phyloP scores from a whole-genome alignment of 352 stramenopile species.

The Aphanomyces astaci region DNA sequence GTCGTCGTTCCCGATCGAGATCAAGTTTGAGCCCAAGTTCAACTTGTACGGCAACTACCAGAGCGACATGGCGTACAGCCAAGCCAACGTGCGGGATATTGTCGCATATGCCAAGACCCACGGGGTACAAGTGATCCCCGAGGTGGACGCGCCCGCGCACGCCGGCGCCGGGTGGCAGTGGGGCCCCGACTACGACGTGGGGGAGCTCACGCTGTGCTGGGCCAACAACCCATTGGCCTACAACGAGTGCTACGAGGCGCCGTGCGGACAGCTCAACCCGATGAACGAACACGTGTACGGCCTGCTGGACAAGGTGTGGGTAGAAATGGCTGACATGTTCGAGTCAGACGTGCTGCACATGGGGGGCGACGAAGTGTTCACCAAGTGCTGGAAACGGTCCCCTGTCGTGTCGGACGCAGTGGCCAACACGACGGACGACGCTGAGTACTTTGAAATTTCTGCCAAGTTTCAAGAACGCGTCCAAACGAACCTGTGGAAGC shows the following conservation, averaged over 20 bases:
- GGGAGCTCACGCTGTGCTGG: conserved; percentile 12
- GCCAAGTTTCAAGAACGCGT: neutral
- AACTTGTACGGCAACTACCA: conserved; percentile 17
- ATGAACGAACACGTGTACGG: conserved; percentile 18
- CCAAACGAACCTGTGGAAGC: conserved; percentile 4
- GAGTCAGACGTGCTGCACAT: conserved; percentile 19
- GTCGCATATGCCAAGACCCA: conserved; percentile 26
- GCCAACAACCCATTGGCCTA: neutral
- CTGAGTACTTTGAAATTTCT: conserved; percentile 1
- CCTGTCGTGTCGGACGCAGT: neutral
- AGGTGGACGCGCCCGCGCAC: conserved; percentile 28
- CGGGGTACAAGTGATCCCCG: conserved; percentile 26
- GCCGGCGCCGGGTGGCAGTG: conserved; percentile 15
- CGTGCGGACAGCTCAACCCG: conserved; percentile 22
- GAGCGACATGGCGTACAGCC: conserved; percentile 24
- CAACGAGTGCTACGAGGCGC: conserved; percentile 7
- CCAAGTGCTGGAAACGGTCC: conserved; percentile 15
- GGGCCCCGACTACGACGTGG: conserved; percentile 3
- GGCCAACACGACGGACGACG: neutral
- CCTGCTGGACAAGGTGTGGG: conserved; percentile 7
- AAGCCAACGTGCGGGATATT: conserved; percentile 24
- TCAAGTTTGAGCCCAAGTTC: conserved; percentile 21
- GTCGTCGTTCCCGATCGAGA: conserved; percentile 14
- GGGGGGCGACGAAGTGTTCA: conserved; percentile 23
- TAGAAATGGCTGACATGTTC: conserved; percentile 21